Evolutionary conservation across 352 stramenopile genomes (phyloP).

Genomic region (Globisporangium acanthophoron): DNA sequence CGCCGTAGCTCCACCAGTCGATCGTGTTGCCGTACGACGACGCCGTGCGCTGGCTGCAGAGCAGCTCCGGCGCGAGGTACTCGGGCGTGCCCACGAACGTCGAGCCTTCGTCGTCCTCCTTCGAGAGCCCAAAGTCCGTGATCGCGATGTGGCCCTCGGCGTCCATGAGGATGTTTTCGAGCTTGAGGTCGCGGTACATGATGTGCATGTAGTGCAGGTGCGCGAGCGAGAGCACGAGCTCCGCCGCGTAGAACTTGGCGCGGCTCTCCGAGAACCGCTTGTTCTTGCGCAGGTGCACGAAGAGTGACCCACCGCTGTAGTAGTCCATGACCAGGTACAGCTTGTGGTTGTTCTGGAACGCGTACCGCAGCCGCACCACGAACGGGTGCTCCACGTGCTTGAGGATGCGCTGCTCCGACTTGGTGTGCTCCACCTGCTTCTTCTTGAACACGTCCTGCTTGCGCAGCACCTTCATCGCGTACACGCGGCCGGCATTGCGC

Average conservation of each 20-base stretch:
- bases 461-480: conserved; percentile 87
- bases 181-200: conserved; percentile 88
- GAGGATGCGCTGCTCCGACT: conserved; percentile 86
- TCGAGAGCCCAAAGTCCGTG: conserved; percentile 86
- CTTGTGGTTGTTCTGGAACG: conserved; percentile 87
- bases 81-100: conserved; percentile 83
- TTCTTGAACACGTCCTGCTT: conserved; percentile 87
- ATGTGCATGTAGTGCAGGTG: conserved; percentile 88
- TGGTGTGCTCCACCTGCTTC: conserved; percentile 84
- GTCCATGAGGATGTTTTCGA: conserved; percentile 89
- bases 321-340: conserved; percentile 90
- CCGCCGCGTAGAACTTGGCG: conserved; percentile 81
- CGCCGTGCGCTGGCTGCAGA: conserved; percentile 64
- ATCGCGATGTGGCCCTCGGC: conserved; percentile 78
- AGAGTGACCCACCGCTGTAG: conserved; percentile 81
- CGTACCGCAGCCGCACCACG: conserved; percentile 81
- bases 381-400: conserved; percentile 87
- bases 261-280: conserved; percentile 63
- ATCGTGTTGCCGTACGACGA: conserved; percentile 82
- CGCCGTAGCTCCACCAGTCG: conserved; percentile 86
- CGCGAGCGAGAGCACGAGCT: conserved; percentile 74
- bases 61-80: conserved; percentile 79
- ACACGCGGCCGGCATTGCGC: conserved; percentile 63
- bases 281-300: conserved; percentile 78
- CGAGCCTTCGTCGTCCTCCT: conserved; percentile 78